Percentiles rank a stretch among this genome's conserved stretches.
Evolutionary conservation across 768 basidiomycete genomes (phyloP).

Genomic region (Postia placenta): DNA sequence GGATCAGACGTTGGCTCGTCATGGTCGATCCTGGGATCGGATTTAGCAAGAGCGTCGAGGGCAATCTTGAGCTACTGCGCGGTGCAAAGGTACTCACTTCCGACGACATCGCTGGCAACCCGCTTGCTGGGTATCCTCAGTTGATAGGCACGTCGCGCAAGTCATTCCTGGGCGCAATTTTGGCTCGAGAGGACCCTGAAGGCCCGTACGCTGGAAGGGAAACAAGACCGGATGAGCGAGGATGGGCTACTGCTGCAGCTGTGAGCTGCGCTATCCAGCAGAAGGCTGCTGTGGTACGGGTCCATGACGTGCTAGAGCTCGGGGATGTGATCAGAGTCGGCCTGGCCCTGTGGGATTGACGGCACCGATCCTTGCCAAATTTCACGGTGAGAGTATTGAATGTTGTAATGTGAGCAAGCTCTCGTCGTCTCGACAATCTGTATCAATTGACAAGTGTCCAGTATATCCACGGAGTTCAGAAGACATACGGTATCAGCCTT

Average conservation of each 20-base stretch:
- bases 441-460: too few species aligned
- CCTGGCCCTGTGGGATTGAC: slow-evolving; percentile 12
- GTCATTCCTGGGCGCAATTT: slow-evolving; percentile 70
- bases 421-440: too few species aligned
- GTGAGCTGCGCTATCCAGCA: slow-evolving; percentile 73
- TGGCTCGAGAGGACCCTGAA: slow-evolving; percentile 38
- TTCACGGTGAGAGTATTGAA: too few species aligned
- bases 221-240: slow-evolving; percentile 60
- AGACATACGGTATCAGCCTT: slow-evolving; percentile 1
- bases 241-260: slow-evolving; percentile 74
- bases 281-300: slow-evolving; percentile 65
- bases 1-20: slow-evolving; percentile 82
- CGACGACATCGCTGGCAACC: slow-evolving; percentile 32
- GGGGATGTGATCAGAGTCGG: slow-evolving; percentile 67
- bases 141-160: slow-evolving; percentile 83
- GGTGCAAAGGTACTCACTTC: slow-evolving; percentile 40
- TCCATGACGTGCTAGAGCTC: slow-evolving; percentile 76
- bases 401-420: too few species aligned
- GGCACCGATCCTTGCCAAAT: too few species aligned
- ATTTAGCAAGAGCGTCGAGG: slow-evolving; percentile 82
- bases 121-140: slow-evolving; percentile 51
- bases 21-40: slow-evolving; percentile 91
- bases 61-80: slow-evolving; percentile 66
- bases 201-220: slow-evolving; percentile 39
- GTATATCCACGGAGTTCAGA: too few species aligned